Evolutionary conservation across 176 grass and related monocot species (phyloP).

Genomic region (Oryza coarctata): DNA sequence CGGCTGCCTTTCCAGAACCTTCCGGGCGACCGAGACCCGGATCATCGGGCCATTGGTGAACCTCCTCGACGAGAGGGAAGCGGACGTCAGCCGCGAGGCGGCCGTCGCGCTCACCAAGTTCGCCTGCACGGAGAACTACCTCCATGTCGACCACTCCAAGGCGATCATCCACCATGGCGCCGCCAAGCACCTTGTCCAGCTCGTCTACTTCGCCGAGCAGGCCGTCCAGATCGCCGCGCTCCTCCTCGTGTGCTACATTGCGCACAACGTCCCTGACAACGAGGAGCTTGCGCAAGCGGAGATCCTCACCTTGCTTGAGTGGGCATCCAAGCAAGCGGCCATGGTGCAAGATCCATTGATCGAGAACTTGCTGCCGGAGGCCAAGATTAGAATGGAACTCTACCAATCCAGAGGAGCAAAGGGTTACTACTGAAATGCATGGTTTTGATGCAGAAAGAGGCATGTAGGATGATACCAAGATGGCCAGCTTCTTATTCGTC

Average conservation of each 20-base stretch:
- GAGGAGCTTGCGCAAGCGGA: slow-evolving; percentile 82
- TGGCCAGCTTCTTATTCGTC: neutral
- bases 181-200: slow-evolving; percentile 89
- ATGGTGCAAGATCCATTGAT: slow-evolving; percentile 60
- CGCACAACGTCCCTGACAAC: slow-evolving; percentile 72
- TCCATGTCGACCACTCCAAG: slow-evolving; percentile 82
- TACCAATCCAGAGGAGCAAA: slow-evolving; percentile 78
- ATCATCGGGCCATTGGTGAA: slow-evolving; percentile 73
- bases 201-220: slow-evolving; percentile 79
- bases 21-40: slow-evolving; percentile 82
- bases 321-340: slow-evolving; percentile 69
- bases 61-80: slow-evolving; percentile 75
- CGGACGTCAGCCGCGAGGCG: slow-evolving; percentile 51
- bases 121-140: slow-evolving; percentile 74
- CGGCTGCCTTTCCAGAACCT: slow-evolving; percentile 86
- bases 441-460: slow-evolving; percentile 22
- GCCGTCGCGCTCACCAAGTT: slow-evolving; percentile 67
- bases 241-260: slow-evolving; percentile 70
- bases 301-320: slow-evolving; percentile 76
- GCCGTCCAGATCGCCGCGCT: slow-evolving; percentile 62
- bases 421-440: slow-evolving; percentile 49
- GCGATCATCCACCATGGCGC: slow-evolving; percentile 71
- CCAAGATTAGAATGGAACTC: slow-evolving; percentile 90
- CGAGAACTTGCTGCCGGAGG: slow-evolving; percentile 66
- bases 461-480: slow-evolving; percentile 12